phyloP scores from a whole-genome alignment of 73 alveolate species.

The Tetrahymena thermophila region DNA sequence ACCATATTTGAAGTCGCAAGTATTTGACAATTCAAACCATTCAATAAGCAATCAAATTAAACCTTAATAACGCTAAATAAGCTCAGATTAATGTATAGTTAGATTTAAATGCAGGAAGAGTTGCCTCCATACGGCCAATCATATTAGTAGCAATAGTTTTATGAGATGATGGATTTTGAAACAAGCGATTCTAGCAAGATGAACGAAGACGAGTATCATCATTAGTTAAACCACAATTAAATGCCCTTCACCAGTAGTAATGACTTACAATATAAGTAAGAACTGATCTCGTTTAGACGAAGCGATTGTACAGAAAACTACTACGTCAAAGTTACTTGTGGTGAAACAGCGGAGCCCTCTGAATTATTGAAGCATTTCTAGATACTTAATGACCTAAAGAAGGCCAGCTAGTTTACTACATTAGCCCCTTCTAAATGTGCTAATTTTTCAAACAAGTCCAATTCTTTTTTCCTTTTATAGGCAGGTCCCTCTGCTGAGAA shows the following conservation, averaged over 20 bases:
- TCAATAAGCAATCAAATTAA: neutral
- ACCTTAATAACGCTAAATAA: neutral
- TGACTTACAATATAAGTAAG: neutral
- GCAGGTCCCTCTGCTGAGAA: neutral
- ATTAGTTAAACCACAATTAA: neutral
- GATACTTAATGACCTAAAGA: neutral
- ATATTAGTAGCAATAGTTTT: neutral
- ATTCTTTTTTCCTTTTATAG: neutral
- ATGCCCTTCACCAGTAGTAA: neutral
- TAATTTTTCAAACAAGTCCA: neutral
- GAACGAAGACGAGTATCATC: neutral
- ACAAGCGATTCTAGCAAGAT: neutral
- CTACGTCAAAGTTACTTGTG: neutral
- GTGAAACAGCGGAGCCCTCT: neutral
- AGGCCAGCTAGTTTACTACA: neutral
- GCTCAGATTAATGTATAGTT: neutral
- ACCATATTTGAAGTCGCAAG: neutral
- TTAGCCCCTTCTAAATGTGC: neutral
- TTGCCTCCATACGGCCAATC: neutral
- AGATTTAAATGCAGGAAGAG: neutral
- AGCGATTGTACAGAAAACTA: neutral
- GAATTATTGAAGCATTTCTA: neutral
- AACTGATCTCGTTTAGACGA: neutral
- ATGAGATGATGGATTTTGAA: neutral
- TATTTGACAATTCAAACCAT: neutral